A percentile compares a stretch with the other conserved stretches of the same genome.
These are phyloP conservation scores for Thecaphora thlaspeos DNA, from an alignment of 1,284 basidiomycete genomes.

Conservation along the genomic window DNA sequence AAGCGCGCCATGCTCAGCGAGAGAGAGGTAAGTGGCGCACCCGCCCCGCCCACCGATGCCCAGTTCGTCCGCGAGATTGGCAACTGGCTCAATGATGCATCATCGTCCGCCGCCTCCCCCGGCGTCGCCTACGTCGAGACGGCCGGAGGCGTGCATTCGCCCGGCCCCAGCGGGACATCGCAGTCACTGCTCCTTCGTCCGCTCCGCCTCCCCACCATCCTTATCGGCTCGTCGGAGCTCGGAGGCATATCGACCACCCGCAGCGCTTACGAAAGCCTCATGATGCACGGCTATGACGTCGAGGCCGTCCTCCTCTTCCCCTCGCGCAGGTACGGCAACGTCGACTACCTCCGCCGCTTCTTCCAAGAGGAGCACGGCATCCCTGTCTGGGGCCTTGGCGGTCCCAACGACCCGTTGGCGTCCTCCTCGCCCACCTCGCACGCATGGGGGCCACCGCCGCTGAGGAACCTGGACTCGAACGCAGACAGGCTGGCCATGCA, in stretches of 20 bases:
- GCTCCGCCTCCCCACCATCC: constrained; percentile 77
- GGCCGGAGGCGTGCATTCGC: constrained; percentile 93
- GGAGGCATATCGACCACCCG: constrained; percentile 95
- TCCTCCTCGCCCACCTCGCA: background rate
- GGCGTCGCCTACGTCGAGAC: constrained; percentile 79
- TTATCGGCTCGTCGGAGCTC: constrained; percentile 82
- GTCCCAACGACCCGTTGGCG: constrained; percentile 12
- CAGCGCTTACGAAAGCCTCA: constrained; percentile 84
- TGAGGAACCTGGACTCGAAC: constrained; percentile 60
- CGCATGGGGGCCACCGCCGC: constrained; percentile 44
- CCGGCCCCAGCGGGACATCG: constrained; percentile 78
- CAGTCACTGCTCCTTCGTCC: constrained; percentile 64
- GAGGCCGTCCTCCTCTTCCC: constrained; percentile 84
- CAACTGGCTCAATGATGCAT: constrained; percentile 64
- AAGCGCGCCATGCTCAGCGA: constrained; percentile 56
- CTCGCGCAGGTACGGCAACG: constrained; percentile 66
- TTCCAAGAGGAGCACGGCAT: constrained; percentile 68
- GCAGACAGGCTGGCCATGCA: constrained; percentile 67
- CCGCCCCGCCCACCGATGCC: constrained; percentile 61
- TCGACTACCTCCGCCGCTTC: constrained; percentile 76
- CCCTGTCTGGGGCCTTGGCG: constrained; percentile 58
- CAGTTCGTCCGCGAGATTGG: constrained; percentile 71
- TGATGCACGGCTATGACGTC: constrained; percentile 84
- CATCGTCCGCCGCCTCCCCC: background rate
- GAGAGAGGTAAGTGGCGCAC: constrained; percentile 11